Base-by-base conservation (phyloP, 2,329 filamentous ascomycete genomes). In the Leptographium radiaticola region DNA sequence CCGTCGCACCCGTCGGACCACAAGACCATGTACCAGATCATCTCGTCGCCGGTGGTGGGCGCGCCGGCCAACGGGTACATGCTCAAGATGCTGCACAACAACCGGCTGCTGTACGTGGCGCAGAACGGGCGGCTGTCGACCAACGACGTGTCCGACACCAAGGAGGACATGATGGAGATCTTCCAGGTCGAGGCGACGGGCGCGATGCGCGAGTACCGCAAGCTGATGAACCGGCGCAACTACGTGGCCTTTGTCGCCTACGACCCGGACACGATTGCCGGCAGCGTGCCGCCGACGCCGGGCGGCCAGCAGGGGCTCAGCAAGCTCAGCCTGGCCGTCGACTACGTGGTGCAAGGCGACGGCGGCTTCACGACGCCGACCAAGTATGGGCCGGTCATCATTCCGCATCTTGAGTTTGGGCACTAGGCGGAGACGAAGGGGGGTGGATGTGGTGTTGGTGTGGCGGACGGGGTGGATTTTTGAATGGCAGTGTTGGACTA, bases 111-210 rank as follows among this genome's bases (percentile, higher is more conserved):
- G 33, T 98, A 96, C 67, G 77, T 98, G 53, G 93, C 93, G 0
- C 76, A 80, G 53, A 98, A 98, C 68, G 91, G 91, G 1, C 82
- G 89, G 54, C 79, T 80, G 59, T 83, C 86, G 1, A 85, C 77
- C 2, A 81, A 89, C 57, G 79, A 84, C 59, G 78, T 87, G 1
- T 86, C 84, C 2, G 93, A 98, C 67, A 98, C 93, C 48, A 97
- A 98, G 70, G 93, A 98, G 68, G 93, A 98, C 70, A 98, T 98
- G 93, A 95, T 98, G 87, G 93, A 98, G 73, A 94, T 98, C 60
- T 98, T 98, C 77, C 89, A 93, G 63, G 87, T 85, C 9, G 93
- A 98, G 62, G 89, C 93, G 16, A 88, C 84, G 53, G 91, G 93
- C n/a, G 75, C 81, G 39, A 75, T 83, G 0, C 78, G 90, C 48